Percentiles rank a stretch among this genome's conserved stretches.
phyloP scores from a whole-genome alignment of 2,329 filamentous ascomycete species.

The Verticillium isaacii region DNA sequence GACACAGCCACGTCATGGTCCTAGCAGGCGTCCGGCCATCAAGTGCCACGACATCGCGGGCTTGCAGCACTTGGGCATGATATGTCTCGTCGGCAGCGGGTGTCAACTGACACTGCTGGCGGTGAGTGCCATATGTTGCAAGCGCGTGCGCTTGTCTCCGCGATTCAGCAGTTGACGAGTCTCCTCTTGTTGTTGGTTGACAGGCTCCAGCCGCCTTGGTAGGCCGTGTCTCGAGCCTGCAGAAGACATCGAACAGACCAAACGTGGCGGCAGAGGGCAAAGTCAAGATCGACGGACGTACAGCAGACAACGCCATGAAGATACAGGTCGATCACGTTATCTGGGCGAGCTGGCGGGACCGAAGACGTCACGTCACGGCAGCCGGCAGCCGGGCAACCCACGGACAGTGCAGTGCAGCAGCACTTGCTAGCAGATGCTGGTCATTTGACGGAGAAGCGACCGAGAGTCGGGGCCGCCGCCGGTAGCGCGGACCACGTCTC shows the following conservation, averaged over 20 bases:
- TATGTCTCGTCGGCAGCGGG: background rate
- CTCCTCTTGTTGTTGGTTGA: background rate
- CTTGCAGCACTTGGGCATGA: background rate
- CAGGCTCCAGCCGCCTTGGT: background rate
- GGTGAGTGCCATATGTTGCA: background rate
- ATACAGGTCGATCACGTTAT: background rate
- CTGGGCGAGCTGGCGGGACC: background rate
- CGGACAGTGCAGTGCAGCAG: background rate
- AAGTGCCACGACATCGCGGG: background rate
- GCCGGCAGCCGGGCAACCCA: background rate
- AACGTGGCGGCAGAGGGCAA: background rate
- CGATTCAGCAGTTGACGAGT: background rate
- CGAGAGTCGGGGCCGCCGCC: background rate
- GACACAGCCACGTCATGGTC: background rate
- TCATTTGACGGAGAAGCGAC: background rate
- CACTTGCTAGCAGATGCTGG: background rate
- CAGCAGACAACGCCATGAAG: background rate
- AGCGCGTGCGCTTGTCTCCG: background rate
- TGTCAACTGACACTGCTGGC: background rate
- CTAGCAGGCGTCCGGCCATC: background rate
- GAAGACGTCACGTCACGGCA: background rate
- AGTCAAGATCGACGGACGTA: background rate
- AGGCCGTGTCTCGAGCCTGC: background rate
- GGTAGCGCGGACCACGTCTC: background rate
- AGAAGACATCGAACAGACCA: background rate